Conservation (phyloP, 2,329 filamentous ascomycete species). For the Waltergamsia citrina region DNA sequence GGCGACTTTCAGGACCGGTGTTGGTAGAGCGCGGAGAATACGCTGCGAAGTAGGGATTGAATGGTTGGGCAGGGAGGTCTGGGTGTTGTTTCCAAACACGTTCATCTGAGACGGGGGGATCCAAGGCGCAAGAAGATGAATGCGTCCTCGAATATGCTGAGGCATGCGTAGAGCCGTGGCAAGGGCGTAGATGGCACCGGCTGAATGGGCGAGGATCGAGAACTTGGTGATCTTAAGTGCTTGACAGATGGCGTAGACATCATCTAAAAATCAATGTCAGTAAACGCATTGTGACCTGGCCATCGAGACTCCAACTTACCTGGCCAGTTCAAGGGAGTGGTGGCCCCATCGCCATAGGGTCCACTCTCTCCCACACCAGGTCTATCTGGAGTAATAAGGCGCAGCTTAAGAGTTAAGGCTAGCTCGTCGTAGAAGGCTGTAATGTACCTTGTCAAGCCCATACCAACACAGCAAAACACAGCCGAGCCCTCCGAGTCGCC, state of each 20-base stretch:
- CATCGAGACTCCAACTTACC: conserved; percentile 51
- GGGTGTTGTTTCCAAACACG: conserved; percentile 60
- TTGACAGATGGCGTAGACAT: conserved; percentile 91
- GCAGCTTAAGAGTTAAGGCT: conserved; percentile 75
- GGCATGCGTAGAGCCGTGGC: conserved; percentile 93
- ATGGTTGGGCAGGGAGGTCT: conserved; percentile 68
- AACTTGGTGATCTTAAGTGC: conserved; percentile 89
- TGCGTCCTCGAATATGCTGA: conserved; percentile 86
- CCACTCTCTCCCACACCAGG: conserved; percentile 92
- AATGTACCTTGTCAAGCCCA: conserved; percentile 93
- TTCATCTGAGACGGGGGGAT: conserved; percentile 93
- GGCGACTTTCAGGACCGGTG: conserved; percentile 83
- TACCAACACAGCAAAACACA: conserved; percentile 93
- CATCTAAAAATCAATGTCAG: conserved; percentile 41
- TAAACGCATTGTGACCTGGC: too few relatives aligned
- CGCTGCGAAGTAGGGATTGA: conserved; percentile 87
- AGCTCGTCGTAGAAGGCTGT: conserved; percentile 97
- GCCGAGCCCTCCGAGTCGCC: conserved; percentile 86
- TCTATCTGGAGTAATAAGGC: conserved; percentile 87
- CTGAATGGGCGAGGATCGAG: conserved; percentile 90
- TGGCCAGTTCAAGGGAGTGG: conserved; percentile 88
- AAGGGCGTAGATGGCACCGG: conserved; percentile 94
- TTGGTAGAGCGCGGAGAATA: conserved; percentile 81
- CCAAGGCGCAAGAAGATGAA: conserved; percentile 92
- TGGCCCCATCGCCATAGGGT: conserved; percentile 68